These are phyloP conservation scores for Verticillium zaregamsianum DNA, from an alignment of 2,329 filamentous ascomycete species.

Conservation along the genomic window DNA sequence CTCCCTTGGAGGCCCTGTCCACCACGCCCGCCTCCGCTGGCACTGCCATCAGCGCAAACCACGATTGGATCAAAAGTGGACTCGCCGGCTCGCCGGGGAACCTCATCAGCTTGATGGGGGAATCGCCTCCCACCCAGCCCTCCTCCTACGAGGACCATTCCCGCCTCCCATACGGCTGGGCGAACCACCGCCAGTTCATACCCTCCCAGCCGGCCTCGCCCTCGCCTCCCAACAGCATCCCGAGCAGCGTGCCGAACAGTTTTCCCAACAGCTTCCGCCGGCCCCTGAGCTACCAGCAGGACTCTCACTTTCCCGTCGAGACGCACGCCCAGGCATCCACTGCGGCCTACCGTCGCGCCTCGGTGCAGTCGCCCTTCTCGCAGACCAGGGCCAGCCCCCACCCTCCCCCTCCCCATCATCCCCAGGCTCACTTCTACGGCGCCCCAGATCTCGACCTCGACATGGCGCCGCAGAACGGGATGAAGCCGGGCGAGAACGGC, in stretches of 20 bases:
- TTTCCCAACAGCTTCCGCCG: constrained; percentile 13
- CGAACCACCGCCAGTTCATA: constrained; percentile 40
- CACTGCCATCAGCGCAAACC: constrained; percentile 41
- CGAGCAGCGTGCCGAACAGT: constrained; percentile 9
- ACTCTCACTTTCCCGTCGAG: constrained; percentile 38
- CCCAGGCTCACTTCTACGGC: constrained; percentile 74
- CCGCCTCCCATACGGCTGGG: constrained; percentile 40
- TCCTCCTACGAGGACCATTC: constrained; percentile 47
- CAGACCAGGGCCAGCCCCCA: constrained; percentile 39
- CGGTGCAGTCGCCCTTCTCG: constrained; percentile 47
- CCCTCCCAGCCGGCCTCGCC: constrained; percentile 36
- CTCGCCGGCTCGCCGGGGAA: constrained; percentile 50
- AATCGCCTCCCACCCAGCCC: constrained; percentile 49
- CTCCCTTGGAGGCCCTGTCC: constrained; percentile 44
- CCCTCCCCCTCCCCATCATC: constrained; percentile 69
- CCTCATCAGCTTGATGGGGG: constrained; percentile 45
- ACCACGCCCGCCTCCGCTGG: constrained; percentile 44
- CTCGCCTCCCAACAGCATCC: constrained; percentile 25
- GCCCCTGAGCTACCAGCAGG: constrained; percentile 47
- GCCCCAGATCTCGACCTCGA: constrained; percentile 72
- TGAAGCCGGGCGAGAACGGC: constrained; percentile 63
- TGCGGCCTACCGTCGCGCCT: constrained; percentile 38
- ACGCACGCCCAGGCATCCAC: constrained; percentile 30
- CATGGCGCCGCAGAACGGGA: constrained; percentile 47
- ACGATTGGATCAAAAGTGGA: constrained; percentile 40